Evolutionary conservation across 1,284 basidiomycete species (phyloP).

Genomic region (Puccinia horiana): DNA sequence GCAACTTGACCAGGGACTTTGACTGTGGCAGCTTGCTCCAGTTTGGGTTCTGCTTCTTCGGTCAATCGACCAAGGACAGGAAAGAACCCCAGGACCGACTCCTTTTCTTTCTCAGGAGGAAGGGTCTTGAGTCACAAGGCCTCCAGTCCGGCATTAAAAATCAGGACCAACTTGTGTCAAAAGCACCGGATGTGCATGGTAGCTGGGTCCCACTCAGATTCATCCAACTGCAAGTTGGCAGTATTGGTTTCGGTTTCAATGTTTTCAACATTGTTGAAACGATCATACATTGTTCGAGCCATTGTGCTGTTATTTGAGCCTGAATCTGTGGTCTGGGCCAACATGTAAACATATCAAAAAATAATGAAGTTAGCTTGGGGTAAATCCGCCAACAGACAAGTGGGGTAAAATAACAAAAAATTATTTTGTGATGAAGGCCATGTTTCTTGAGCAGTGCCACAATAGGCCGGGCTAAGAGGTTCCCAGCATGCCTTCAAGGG

Average conservation of each 20-base stretch:
- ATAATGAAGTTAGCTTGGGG: too few species aligned
- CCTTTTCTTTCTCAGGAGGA: not conserved
- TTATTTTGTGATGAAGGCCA: not conserved
- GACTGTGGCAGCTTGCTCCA: too few species aligned
- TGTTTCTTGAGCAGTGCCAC: not conserved
- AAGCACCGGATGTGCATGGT: conserved; percentile 1
- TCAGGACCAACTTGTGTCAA: not conserved
- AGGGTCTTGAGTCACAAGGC: not conserved
- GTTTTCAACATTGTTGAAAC: not conserved
- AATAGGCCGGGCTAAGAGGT: not conserved
- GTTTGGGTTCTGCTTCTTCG: not conserved
- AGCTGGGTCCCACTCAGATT: not conserved
- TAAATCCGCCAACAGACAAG: not conserved
- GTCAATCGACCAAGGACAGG: not conserved
- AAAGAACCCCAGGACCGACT: not conserved
- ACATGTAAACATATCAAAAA: not conserved
- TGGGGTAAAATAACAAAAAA: too few species aligned
- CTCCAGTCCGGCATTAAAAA: not conserved
- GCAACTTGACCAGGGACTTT: too few species aligned
- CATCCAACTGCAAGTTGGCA: too few species aligned
- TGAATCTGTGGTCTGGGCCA: too few species aligned
- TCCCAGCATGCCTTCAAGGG: not conserved
- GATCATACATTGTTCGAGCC: not conserved
- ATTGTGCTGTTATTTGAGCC: not conserved
- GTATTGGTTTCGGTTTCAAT: too few species aligned